Base-by-base conservation (phyloP, 2,329 filamentous ascomycete species). In the Orbilia blumenaviensis region DNA sequence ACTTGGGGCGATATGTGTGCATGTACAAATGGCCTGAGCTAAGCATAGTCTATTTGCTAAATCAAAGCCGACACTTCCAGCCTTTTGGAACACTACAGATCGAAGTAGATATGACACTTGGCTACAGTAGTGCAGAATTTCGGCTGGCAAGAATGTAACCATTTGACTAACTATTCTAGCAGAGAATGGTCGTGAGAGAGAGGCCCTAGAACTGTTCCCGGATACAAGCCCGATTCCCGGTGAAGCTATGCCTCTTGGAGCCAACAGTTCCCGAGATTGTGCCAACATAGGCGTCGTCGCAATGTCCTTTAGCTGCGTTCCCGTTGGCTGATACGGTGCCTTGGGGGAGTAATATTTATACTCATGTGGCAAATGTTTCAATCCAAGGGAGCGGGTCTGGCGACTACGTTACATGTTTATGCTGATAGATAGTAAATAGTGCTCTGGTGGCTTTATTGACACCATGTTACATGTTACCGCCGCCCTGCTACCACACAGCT, bases 21-120 rank as follows among this genome's bases (percentile, higher is more conserved):
- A 36, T 56, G 52, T 56, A 56, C 32, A 18, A 38, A 56, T 56
- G 52, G 32, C 52, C 32, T 38, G 52, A 38, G 52, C 16, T 36
- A 21, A 38, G 52, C 16, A 32, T 21, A 3, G 52, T 34, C 25
- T 38, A 38, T 32, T 34, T 9, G 1, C 27, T 29, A 18, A 32
- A 10, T 29, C 18, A 16, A 25, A 38, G 14, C 25, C 10, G 10
- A 56, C 38, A 38, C 29, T 25, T 48, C 44, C n/a, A 25, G 21
- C 23, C 21, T 32, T 56, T 16, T 27, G 16, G 32, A 23, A 16
- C 52, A 25, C 32, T 56, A 36, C 18, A 36, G 16, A 56, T 38
- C 52, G n/a, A n/a, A n/a, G n/a, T 25, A 25, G 21, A 56, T 56
- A 38, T 36, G 29, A 36, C 32, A 38, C 32, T 16, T 38, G 5